Percentiles rank a stretch among this genome's conserved stretches.
These are phyloP conservation scores for Myrica gale DNA, from an alignment of 306 rosid genomes.

Conservation along the genomic window DNA sequence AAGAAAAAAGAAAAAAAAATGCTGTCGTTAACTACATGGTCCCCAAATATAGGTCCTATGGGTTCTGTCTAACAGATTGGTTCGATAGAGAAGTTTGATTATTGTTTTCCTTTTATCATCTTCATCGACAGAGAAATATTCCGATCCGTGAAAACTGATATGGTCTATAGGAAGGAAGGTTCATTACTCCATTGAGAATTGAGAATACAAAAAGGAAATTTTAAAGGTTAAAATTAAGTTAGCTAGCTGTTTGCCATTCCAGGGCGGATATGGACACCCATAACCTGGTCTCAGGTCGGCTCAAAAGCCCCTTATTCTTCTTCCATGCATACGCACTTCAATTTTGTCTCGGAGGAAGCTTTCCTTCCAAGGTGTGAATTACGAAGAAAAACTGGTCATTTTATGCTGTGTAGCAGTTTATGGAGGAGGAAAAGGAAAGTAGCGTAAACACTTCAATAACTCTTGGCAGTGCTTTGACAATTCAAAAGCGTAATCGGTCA, in stretches of 20 bases:
- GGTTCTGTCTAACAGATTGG: not conserved
- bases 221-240: not conserved
- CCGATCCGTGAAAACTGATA: not conserved
- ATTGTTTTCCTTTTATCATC: not conserved
- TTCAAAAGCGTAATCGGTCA: not conserved
- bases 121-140: not conserved
- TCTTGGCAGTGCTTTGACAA: not conserved
- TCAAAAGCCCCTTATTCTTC: not conserved
- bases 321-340: not conserved
- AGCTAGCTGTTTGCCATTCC: slow-evolving; percentile 7
- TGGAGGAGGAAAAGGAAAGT: no score
- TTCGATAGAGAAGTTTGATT: not conserved
- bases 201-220: not conserved
- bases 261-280: not conserved
- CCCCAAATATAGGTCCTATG: not conserved
- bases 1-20: not conserved
- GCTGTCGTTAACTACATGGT: not conserved
- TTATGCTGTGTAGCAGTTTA: no score
- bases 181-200: no score
- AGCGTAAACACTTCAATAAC: not conserved
- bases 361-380: no score
- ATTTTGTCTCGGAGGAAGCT: not conserved
- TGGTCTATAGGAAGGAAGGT: not conserved
- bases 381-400: no score
- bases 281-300: not conserved